Evolutionary conservation across 495 filamentous ascomycete species (phyloP), one percentile per base, ranked within the genome.

Genomic region (Penicillium lagena): DNA sequence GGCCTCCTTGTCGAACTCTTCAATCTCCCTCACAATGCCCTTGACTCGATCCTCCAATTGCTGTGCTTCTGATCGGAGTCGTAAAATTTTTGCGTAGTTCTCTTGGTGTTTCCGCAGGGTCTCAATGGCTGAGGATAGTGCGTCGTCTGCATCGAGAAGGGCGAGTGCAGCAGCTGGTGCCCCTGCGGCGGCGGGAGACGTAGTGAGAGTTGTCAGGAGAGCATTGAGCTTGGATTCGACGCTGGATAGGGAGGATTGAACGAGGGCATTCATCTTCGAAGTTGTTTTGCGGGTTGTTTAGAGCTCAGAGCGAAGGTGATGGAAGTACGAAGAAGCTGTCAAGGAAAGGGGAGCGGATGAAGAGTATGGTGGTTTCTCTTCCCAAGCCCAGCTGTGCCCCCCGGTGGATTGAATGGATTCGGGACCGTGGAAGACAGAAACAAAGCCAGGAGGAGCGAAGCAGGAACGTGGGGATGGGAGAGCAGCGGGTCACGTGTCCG

Each of bases 121-220:
- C 11, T 64, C 49, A 32, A 74, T 55, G 17, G 67, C 53, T 13
- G 64, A 58, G 35, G 66, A 62, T 30, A 74, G 41, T 9, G 48
- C 46, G 51, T 72, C 67, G 55, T 74, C 71, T 2, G 69, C 67
- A 29, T 62, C 53, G 11, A 74, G 57, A n/a, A 74, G 58, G 40
- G 58, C 55, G 32, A 60, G 30, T 1, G 69, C 67, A 1, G 69
- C 67, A 8, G 62, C 53, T 11, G 71, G 68, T 4, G 71, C 71
- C 35, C 60, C 63, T 4, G 64, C 58, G 4, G 69, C 71, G 11
- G 69, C 64, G 7, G 71, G 67, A 8, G 66, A 63, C 22, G 65
- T 68, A 1, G 68, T 72, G 8, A 74, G 61, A 35, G 58, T 67
- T 1, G 46, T 62, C 13, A 74, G 32, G 9, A 74, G 66, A 34